Conservation (phyloP, 768 basidiomycete genomes). For the Infundibulicybe gibba region DNA sequence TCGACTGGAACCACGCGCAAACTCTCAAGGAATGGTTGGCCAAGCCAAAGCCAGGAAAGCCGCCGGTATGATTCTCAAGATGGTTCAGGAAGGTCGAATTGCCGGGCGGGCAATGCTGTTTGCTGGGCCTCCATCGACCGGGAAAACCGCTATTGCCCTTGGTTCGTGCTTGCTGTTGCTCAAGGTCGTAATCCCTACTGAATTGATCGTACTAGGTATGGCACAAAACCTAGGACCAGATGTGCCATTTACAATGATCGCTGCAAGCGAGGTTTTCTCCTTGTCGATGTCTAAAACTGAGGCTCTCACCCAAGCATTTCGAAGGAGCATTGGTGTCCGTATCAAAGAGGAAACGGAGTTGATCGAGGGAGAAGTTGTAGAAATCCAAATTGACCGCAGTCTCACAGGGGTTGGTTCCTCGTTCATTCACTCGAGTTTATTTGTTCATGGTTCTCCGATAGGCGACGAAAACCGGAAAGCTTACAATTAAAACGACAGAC, state of each 20-base stretch:
- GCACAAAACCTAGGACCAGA: constrained; percentile 92
- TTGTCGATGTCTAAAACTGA: constrained; percentile 99
- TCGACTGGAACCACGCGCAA: constrained; percentile 82
- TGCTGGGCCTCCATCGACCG: constrained; percentile 95
- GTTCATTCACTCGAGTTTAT: constrained; percentile 1
- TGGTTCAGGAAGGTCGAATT: constrained; percentile 96
- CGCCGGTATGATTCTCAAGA: constrained; percentile 95
- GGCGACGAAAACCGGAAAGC: constrained; percentile 97
- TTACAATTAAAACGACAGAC: constrained; percentile 97
- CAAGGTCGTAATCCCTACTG: no score
- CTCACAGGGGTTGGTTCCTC: constrained; percentile 73
- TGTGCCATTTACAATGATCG: constrained; percentile 97
- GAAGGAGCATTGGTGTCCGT: constrained; percentile 93
- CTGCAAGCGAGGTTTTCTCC: constrained; percentile 97
- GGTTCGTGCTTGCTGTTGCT: constrained; percentile 43
- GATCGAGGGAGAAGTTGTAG: constrained; percentile 97
- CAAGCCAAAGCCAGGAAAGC: constrained; percentile 96
- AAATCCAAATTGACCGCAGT: constrained; percentile 97
- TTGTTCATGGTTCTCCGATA: constrained; percentile 22
- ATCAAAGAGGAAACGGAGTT: constrained; percentile 98
- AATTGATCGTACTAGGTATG: constrained; percentile 60
- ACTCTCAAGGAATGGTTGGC: constrained; percentile 95
- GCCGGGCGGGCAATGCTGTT: constrained; percentile 96
- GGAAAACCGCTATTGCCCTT: constrained; percentile 97
- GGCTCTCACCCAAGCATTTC: constrained; percentile 93